A percentile compares a stretch with the other conserved stretches of the same genome.
phyloP scores from a whole-genome alignment of 257 asterid genomes.

The Scutellaria baicalensis region DNA sequence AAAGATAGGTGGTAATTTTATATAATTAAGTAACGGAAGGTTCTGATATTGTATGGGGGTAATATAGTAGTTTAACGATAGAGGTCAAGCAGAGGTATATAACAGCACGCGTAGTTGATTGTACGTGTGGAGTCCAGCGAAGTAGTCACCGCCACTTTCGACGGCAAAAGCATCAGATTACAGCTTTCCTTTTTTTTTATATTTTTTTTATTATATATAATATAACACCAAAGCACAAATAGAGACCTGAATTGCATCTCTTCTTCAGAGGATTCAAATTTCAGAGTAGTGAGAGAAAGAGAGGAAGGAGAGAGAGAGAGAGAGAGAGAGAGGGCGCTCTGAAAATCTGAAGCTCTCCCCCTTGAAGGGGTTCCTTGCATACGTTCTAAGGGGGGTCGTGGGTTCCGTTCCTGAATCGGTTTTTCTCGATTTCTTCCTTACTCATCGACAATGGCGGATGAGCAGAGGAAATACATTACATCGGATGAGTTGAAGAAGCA shows the following conservation, averaged over 20 bases:
- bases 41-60: no score
- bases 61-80: no score
- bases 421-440: neutral
- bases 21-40: no score
- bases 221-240: neutral
- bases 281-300: neutral
- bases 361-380: neutral
- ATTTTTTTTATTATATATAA: no score
- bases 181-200: no score
- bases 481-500: conserved; percentile 44
- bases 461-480: conserved; percentile 25
- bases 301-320: no score
- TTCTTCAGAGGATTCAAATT: neutral
- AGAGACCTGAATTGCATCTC: neutral
- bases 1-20: no score
- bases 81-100: no score
- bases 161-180: neutral
- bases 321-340: neutral
- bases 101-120: no score
- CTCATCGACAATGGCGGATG: conserved; percentile 25
- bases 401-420: no score
- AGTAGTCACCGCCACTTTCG: neutral
- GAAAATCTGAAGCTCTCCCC: neutral
- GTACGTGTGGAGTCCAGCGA: neutral
- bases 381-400: neutral